Evolutionary conservation across 2,329 filamentous ascomycete genomes (phyloP).

Genomic region (Lachnellula willkommii): DNA sequence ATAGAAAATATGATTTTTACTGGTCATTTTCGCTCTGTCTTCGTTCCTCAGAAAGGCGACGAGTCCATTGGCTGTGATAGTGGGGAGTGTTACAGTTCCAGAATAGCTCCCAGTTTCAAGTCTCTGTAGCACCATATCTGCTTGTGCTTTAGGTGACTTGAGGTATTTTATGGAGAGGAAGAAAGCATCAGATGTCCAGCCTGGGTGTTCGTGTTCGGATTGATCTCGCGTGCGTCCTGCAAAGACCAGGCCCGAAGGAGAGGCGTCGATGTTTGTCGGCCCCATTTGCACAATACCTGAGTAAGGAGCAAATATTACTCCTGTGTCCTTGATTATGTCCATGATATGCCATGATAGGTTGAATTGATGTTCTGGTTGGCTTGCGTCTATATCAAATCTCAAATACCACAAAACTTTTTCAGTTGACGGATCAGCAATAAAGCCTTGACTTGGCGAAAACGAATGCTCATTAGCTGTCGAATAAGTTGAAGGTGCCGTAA

Average conservation of each 20-base stretch:
- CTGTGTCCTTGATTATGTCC: not conserved
- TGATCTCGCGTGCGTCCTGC: not conserved
- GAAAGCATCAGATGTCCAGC: not conserved
- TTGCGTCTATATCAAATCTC: not conserved
- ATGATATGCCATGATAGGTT: not conserved
- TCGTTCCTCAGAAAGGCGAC: not conserved
- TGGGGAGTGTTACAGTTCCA: not conserved
- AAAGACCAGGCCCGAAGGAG: not conserved
- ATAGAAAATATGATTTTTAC: conserved; percentile 52
- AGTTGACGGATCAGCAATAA: not conserved
- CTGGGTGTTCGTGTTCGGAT: not conserved
- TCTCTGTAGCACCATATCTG: not conserved
- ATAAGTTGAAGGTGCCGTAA: not conserved
- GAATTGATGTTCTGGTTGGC: not conserved
- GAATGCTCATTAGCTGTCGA: not conserved
- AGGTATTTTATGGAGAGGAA: not conserved
- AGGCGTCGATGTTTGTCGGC: not conserved
- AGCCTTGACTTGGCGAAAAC: not conserved
- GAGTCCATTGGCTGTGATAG: not conserved
- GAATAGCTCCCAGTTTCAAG: not conserved
- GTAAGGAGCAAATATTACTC: not conserved
- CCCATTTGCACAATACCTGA: not conserved
- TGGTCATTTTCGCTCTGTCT: not conserved
- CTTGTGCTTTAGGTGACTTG: not conserved
- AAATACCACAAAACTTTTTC: not conserved